Conservation (phyloP, 1,139 yeast species). For the Cylindricascospora bacillispora region DNA sequence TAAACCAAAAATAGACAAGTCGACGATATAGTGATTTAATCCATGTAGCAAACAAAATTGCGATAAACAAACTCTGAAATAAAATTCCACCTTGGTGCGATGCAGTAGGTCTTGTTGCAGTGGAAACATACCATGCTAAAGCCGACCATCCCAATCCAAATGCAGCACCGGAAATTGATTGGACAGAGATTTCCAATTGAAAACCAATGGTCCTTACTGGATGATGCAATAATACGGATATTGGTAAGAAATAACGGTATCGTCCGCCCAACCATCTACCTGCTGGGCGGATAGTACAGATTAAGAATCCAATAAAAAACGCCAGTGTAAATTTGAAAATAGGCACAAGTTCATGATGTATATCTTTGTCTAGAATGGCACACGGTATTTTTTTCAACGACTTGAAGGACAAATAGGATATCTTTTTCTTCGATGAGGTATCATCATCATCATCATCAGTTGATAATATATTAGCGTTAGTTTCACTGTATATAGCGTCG, state of each 20-base stretch:
- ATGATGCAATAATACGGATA: constrained; percentile 34
- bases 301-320: constrained; percentile 28
- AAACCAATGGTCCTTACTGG: constrained; percentile 37
- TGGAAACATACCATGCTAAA: constrained; percentile 31
- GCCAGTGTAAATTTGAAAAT: constrained; percentile 31
- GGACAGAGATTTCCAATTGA: constrained; percentile 34
- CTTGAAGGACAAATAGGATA: constrained; percentile 1
- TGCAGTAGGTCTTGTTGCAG: constrained; percentile 30
- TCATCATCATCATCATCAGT: constrained; percentile 2
- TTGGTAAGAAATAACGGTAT: constrained; percentile 29
- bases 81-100: constrained; percentile 36
- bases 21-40: constrained; percentile 31
- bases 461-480: too few species aligned
- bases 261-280: constrained; percentile 33
- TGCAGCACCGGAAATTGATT: constrained; percentile 34
- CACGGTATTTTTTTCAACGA: constrained; percentile 4
- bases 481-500: constrained; percentile 33
- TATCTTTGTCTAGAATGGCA: constrained; percentile 3
- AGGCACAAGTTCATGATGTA: constrained; percentile 6
- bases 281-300: constrained; percentile 30
- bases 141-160: constrained; percentile 37
- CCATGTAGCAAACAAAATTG: constrained; percentile 31
- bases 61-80: constrained; percentile 31
- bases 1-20: constrained; percentile 28
- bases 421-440: constrained; percentile 1